phyloP scores from a whole-genome alignment of 768 basidiomycete species.

The Daedalea quercina region DNA sequence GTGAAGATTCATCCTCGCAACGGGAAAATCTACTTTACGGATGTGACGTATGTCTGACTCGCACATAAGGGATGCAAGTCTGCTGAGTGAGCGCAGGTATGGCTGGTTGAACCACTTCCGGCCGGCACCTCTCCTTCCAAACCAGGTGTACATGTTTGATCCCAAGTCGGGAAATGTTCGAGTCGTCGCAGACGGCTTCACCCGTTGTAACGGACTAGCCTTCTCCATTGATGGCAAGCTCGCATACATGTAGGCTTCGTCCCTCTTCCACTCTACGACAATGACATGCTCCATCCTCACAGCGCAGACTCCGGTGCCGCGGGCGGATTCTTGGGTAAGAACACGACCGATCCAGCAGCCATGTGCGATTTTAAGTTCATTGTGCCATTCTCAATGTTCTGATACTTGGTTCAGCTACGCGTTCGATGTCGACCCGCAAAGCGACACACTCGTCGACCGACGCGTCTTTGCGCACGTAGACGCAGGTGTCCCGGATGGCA shows the following conservation, averaged over 20 bases:
- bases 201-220: conserved; percentile 67
- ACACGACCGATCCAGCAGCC: conserved; percentile 57
- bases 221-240: conserved; percentile 58
- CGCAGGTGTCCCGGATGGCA: conserved; percentile 60
- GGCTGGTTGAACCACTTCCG: conserved; percentile 64
- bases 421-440: conserved; percentile 55
- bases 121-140: conserved; percentile 56
- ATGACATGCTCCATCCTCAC: background rate
- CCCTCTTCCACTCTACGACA: background rate
- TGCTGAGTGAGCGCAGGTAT: conserved; percentile 34
- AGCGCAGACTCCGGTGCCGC: conserved; percentile 48
- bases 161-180: conserved; percentile 56
- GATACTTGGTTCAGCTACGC: conserved; percentile 43
- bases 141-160: conserved; percentile 75
- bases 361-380: conserved; percentile 40
- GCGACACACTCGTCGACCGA: conserved; percentile 49
- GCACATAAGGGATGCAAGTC: background rate
- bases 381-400: background rate
- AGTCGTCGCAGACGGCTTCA: conserved; percentile 74
- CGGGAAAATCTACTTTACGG: conserved; percentile 71
- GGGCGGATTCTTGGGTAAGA: conserved; percentile 39
- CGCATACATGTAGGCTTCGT: conserved; percentile 50
- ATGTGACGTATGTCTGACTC: conserved; percentile 38
- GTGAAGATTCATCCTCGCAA: conserved; percentile 63
- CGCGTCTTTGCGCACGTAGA: conserved; percentile 64